Evolutionary conservation across 2,329 filamentous ascomycete species (phyloP).

Genomic region (Parafenestella ontariensis): DNA sequence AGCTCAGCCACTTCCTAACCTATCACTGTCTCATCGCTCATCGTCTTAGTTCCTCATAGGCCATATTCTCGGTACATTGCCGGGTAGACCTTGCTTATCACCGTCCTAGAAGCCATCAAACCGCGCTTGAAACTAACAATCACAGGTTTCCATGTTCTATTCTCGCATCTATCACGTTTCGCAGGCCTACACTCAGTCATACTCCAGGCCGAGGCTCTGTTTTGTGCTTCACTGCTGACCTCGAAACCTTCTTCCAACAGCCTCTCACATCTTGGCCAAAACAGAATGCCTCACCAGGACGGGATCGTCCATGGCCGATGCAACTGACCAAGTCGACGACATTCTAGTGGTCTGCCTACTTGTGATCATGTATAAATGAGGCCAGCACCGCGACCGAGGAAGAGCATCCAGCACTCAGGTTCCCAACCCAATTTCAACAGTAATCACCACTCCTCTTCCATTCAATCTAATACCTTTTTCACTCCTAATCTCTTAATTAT

Average conservation of each 20-base stretch:
- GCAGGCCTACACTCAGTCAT: slow-evolving; percentile 11
- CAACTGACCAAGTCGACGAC: slow-evolving; percentile 4
- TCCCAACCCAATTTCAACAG: slow-evolving; percentile 43
- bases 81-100: slow-evolving; percentile 5
- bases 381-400: slow-evolving; percentile 22
- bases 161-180: slow-evolving; percentile 38
- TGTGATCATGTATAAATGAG: slow-evolving; percentile 37
- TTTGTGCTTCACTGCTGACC: slow-evolving; percentile 17
- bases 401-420: slow-evolving; percentile 44
- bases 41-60: slow-evolving; percentile 8
- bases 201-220: slow-evolving; percentile 14
- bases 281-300: slow-evolving; percentile 26
- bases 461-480: slow-evolving; percentile 31
- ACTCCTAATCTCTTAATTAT: slow-evolving; percentile 32
- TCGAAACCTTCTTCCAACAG: slow-evolving; percentile 24
- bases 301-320: slow-evolving; percentile 15
- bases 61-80: slow-evolving; percentile 7
- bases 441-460: slow-evolving; percentile 43
- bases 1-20: slow-evolving; percentile 8
- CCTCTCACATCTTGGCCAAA: slow-evolving; percentile 42
- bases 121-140: slow-evolving; percentile 23
- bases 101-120: slow-evolving; percentile 13
- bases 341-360: not conserved
- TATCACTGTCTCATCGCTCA: slow-evolving; percentile 19
- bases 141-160: slow-evolving; percentile 21